Percentiles rank a stretch among this genome's conserved stretches.
phyloP scores from a whole-genome alignment of 2,329 filamentous ascomycete species.

The Colletotrichum spinosum region DNA sequence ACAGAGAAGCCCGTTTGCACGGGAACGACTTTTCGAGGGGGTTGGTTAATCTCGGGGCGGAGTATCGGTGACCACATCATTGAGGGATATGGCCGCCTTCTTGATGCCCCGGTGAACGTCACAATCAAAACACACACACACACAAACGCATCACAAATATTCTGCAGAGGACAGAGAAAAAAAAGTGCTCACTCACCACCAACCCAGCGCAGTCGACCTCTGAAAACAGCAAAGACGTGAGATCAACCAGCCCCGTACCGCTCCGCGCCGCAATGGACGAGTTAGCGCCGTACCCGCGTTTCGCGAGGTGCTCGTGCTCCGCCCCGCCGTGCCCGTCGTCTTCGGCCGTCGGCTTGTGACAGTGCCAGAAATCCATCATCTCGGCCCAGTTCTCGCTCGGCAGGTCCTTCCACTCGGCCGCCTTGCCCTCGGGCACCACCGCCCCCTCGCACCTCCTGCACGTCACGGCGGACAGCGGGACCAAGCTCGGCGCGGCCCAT shows the following conservation, averaged over 20 bases:
- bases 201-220: conserved; percentile 70
- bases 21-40: conserved; percentile 41
- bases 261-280: conserved; percentile 75
- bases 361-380: conserved; percentile 99
- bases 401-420: conserved; percentile 85
- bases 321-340: conserved; percentile 45
- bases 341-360: conserved; percentile 85
- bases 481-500: conserved; percentile 67
- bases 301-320: conserved; percentile 61
- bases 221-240: conserved; percentile 79
- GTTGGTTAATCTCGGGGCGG: conserved; percentile 69
- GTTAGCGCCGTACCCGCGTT: conserved; percentile 86
- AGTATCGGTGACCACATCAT: conserved; percentile 76
- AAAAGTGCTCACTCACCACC: conserved; percentile 48
- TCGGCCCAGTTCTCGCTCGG: conserved; percentile 98
- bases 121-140: conserved; percentile 16
- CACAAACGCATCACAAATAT: conserved; percentile 15
- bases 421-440: conserved; percentile 52
- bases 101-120: conserved; percentile 55
- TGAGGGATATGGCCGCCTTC: conserved; percentile 71
- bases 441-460: conserved; percentile 54
- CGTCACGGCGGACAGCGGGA: conserved; percentile 51
- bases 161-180: conserved; percentile 18
- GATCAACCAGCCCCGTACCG: conserved; percentile 82
- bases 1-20: conserved; percentile 17